These are phyloP conservation scores for Fusarium kyushuense DNA, from an alignment of 2,329 filamentous ascomycete species.

Conservation along the genomic window DNA sequence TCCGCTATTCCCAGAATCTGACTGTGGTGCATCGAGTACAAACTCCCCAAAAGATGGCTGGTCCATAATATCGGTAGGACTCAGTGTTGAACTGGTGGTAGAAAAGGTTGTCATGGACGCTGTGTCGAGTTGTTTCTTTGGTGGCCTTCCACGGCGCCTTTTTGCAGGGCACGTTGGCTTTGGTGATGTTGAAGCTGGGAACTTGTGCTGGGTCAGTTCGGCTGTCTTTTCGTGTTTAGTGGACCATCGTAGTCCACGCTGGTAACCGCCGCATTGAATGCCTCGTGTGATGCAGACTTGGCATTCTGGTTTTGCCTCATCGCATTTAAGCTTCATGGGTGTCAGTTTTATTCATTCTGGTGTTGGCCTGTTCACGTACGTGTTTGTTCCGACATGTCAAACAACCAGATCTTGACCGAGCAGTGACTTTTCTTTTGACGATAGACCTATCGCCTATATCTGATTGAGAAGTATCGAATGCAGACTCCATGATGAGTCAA, in stretches of 20 bases:
- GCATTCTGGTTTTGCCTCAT: slow-evolving; percentile 42
- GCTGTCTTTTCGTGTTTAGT: slow-evolving; percentile 39
- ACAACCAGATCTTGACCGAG: slow-evolving; percentile 33
- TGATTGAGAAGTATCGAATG: not conserved
- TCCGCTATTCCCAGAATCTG: not conserved
- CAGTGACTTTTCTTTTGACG: slow-evolving; percentile 23
- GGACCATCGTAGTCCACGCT: slow-evolving; percentile 39
- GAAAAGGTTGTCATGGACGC: slow-evolving; percentile 11
- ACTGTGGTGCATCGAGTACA: not conserved
- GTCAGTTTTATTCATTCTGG: slow-evolving; percentile 1
- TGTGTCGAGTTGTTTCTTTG: slow-evolving; percentile 11
- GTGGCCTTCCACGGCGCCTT: slow-evolving; percentile 30
- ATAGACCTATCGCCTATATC: not conserved
- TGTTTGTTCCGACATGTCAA: slow-evolving; percentile 37
- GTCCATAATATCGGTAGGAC: not conserved
- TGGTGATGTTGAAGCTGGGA: slow-evolving; percentile 3
- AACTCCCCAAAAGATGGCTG: slow-evolving; percentile 29
- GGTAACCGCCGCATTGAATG: slow-evolving; percentile 42
- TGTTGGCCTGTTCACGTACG: slow-evolving; percentile 2
- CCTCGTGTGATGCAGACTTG: slow-evolving; percentile 41
- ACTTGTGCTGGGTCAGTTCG: slow-evolving; percentile 25
- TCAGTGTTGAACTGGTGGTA: not conserved
- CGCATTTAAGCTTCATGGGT: slow-evolving; percentile 43
- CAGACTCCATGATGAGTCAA: not conserved
- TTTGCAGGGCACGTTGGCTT: slow-evolving; percentile 4